Percentiles rank a stretch among this genome's conserved stretches.
phyloP scores from a whole-genome alignment of 139 green algal species.

The Prasinococcaceae sp. region DNA sequence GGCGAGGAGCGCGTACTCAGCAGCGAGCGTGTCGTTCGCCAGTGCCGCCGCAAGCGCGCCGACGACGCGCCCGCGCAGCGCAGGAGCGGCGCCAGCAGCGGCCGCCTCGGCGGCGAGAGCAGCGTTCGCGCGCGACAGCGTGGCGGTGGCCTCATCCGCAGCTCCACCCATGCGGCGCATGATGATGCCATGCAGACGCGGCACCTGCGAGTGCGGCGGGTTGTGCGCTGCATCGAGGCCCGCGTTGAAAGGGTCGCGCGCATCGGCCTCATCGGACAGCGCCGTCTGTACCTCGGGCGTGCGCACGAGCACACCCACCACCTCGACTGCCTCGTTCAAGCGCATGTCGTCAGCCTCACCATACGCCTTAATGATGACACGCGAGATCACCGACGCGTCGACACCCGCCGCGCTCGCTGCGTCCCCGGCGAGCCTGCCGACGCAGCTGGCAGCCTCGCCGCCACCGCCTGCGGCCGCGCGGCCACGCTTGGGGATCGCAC shows the following conservation, averaged over 20 bases:
- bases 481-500: too few species aligned
- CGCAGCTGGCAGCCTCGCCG: not conserved
- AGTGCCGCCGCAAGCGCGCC: constrained; percentile 5
- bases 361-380: constrained; percentile 4
- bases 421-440: not conserved
- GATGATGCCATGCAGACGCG: constrained; percentile 18
- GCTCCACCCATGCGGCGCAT: too few species aligned
- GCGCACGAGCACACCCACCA: constrained; percentile 8
- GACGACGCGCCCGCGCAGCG: constrained; percentile 7
- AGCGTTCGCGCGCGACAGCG: too few species aligned
- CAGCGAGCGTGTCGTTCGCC: constrained; percentile 23
- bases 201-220: constrained; percentile 2
- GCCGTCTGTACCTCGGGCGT: too few species aligned
- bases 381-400: not conserved
- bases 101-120: too few species aligned
- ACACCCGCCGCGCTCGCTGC: not conserved
- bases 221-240: not conserved
- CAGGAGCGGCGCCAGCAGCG: not conserved
- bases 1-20: constrained; percentile 25
- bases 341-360: constrained; percentile 10
- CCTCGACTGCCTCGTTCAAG: constrained; percentile 17
- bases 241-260: too few species aligned
- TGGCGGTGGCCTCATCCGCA: too few species aligned
- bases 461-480: not conserved
- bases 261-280: too few species aligned